Evolutionary conservation across 2,329 filamentous ascomycete species (phyloP), one percentile per base, ranked within the genome.

Genomic region (Penicillium rolfsii): DNA sequence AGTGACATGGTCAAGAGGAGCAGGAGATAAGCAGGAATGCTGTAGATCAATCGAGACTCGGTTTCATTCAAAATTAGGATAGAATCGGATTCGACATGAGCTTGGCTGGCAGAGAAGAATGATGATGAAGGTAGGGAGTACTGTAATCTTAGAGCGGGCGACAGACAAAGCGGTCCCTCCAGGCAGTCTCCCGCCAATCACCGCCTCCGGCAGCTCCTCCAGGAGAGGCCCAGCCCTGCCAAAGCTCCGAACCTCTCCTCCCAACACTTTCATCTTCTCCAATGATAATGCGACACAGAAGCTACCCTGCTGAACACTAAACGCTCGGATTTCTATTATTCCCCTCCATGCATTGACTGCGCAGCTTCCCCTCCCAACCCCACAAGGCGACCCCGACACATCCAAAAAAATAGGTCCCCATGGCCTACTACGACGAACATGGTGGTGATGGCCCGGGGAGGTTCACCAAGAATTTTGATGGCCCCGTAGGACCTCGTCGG

Each of bases 351-450:
- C 53, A 43, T 9, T 48, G n/a, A 46, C 38, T 36, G 41, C 41
- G n/a, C 33, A 53, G 24, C 33, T 40, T 52, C 9, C 38, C 12
- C 14, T 36, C 35, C 26, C 35, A 36, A 22, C 49, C 49, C n/a
- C 38, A 38, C 19, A 7, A 28, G 35, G 24, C 36, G 38, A 40
- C 30, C 35, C 48, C 50, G 35, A 28, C 19, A 49, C 54, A 35
- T 24, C 22, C 19, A 11, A 19, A 14, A 38, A 40, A 26, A 28
- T 49, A 55, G 24, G 40, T 57, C 57, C 58, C 63, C 56, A 78
- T 79, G 77, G 74, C 76, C 57, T 75, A 69, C 56, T 78, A 76
- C 63, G 77, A 79, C 12, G 77, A 79, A 40, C 67, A 71, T 59
- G 73, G 67, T 36, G 71, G 69, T n/a, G 77, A 79, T 46, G 62